Evolutionary conservation across 2,329 filamentous ascomycete species (phyloP), one percentile per base, ranked within the genome.

Genomic region (Talaromyces atroroseus): DNA sequence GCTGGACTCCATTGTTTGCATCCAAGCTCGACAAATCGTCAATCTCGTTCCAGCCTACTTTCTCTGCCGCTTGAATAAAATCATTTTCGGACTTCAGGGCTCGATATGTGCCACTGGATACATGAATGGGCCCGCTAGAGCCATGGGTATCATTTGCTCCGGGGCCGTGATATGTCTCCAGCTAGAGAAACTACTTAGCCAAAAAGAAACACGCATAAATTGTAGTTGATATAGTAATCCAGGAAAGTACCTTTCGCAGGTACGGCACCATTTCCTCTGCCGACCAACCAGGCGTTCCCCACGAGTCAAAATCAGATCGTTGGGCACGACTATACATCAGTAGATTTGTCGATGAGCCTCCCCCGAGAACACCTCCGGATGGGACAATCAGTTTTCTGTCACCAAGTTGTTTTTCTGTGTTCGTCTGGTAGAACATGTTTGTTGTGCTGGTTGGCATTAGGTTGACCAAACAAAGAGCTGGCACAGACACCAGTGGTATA

Each of bases 91-190:
- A 52, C 16, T 20, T 42, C 7, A 20, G 10, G 21, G 23, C 38
- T 12, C 50, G 50, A 34, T 32, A 52, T 20, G 50, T 52, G 4
- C 50, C 50, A 34, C 38, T 14, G 8, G 50, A 52, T 32, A 52
- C 50, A 12, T 52, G 38, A 8, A 52, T 52, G 11, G 50, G 50
- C 6, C 50, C 50, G 3, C 45, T 10, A 18, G 6, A 14, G 23
- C 50, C 50, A 52, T 52, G 50, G 2, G n/a, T 18, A 8, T 52
- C 24, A 34, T 52, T 52, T 32, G 50, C 38, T 38, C 50, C 50
- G 38, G 50, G 50, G 16, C 50, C 50, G 20, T 52, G 50, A 21
- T 52, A 52, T 52, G 50, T 52, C 24, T 52, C 50, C 26, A 52
- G 38, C 50, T 52, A 52, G 12, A 42, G n/a, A n/a, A n/a, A n/a